These are phyloP conservation scores for Strobilomyces confusus DNA, from an alignment of 768 basidiomycete species.

Conservation along the genomic window DNA sequence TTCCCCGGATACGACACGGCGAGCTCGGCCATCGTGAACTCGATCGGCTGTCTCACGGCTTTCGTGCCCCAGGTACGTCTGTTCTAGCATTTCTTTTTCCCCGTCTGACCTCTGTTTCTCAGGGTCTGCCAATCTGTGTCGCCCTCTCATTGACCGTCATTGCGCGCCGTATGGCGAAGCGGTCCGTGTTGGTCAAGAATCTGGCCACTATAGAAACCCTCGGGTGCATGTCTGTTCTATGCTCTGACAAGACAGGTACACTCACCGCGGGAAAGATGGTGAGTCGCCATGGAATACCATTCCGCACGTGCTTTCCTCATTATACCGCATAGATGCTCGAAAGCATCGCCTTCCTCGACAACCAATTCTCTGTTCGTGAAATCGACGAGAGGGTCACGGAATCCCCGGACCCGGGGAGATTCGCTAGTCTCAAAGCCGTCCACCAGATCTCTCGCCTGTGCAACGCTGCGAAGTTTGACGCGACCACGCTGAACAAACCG, in stretches of 20 bases:
- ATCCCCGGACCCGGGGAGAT: slow-evolving; percentile 8
- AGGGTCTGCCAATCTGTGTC: slow-evolving; percentile 38
- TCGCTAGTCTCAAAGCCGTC: slow-evolving; percentile 20
- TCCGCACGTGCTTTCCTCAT: not conserved
- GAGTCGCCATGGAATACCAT: not conserved
- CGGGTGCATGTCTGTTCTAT: slow-evolving; percentile 47
- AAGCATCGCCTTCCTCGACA: slow-evolving; percentile 36
- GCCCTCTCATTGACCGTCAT: slow-evolving; percentile 48
- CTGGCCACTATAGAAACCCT: slow-evolving; percentile 51
- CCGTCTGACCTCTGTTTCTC: not conserved
- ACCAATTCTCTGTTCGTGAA: slow-evolving; percentile 12
- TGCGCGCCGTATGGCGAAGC: slow-evolving; percentile 45
- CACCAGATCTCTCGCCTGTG: slow-evolving; percentile 46
- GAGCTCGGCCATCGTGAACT: slow-evolving; percentile 34
- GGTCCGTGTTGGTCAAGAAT: slow-evolving; percentile 46
- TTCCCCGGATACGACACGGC: slow-evolving; percentile 32
- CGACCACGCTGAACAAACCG: slow-evolving; percentile 19
- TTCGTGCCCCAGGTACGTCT: slow-evolving; percentile 37
- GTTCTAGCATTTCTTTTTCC: not conserved
- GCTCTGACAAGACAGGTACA: slow-evolving; percentile 52
- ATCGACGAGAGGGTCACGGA: slow-evolving; percentile 7
- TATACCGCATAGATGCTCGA: slow-evolving; percentile 32
- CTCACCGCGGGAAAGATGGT: slow-evolving; percentile 47
- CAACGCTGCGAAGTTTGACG: slow-evolving; percentile 51
- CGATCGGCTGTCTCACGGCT: slow-evolving; percentile 36